Base-by-base conservation (phyloP, 352 stramenopile species). In the Globisporangium sylvaticum region DNA sequence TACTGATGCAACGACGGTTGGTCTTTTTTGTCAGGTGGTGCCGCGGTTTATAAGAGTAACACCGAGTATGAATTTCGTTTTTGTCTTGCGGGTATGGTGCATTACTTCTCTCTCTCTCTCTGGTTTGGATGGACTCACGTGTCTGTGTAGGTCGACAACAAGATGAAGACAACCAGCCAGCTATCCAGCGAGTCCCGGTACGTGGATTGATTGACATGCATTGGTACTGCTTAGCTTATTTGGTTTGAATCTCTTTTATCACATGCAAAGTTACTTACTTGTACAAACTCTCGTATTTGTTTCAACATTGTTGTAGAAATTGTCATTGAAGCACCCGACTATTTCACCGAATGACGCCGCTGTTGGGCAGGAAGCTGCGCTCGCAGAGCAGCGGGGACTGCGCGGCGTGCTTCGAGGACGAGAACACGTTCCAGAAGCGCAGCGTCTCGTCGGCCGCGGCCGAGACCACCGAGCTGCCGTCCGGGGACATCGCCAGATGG, bases 371-470 rank as follows among this genome's bases (percentile, higher is more conserved):
- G 48, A 54, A 32, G 22, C 32, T 24, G 37, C 37, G 37, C 34
- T 62, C 32, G 29, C 34, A 29, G 12, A 29, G 27, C 5, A 46
- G 62, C 39, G 53, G 37, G 14, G 37, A 20, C 7, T 50, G 54
- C 52, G 25, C 56, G 7, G 61, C 34, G 31, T 62, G 31, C 56
- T 68, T 73, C 25, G 68, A 14, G 14, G 69, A 69, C 6, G 71
- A 63, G 42, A 87, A 99, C 1, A 99, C 79, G 68, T 98, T 91
- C 96, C 96, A 99, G 78, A 99, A 99, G 48, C 96, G 84, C 39
- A 99, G 80, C 7, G 95, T 99, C 80, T 99, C 96, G 76, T 99
- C 97, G 4, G 91, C 96, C 4, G 91, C 95, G 14, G 91, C 96
- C 4, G 96, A 98, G 32, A 97, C 90, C 20, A 98, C 92, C 37